phyloP scores from a whole-genome alignment of 208 protist genomes.

The Leishmania turanica region DNA sequence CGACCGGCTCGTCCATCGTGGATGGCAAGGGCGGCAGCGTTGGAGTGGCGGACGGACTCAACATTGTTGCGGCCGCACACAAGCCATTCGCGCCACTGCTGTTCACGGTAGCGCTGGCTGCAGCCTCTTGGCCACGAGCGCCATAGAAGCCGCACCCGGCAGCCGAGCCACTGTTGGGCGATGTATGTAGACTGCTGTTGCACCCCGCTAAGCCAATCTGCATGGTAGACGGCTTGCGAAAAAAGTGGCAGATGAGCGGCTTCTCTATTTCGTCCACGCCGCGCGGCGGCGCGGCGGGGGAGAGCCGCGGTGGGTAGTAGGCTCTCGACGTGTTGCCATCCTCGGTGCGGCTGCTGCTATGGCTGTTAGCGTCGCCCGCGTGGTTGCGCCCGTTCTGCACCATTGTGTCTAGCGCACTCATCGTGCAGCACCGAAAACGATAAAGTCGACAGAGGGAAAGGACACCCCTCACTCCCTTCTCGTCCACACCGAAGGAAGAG shows the following conservation, averaged over 20 bases:
- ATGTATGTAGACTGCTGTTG: not conserved
- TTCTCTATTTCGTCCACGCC: conserved; percentile 19
- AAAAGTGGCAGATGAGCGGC: conserved; percentile 36
- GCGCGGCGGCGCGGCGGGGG: not conserved
- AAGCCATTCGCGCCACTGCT: conserved; percentile 3
- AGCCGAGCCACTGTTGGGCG: not conserved
- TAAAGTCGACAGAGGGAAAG: not conserved
- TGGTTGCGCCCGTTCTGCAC: not conserved
- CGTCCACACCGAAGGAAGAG: not conserved
- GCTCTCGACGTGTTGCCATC: not conserved
- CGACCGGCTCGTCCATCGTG: conserved; percentile 21
- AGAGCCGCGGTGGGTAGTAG: not conserved
- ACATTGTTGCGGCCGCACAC: not conserved
- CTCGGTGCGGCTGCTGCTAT: conserved; percentile 1
- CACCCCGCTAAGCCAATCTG: not conserved
- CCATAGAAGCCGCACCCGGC: not conserved
- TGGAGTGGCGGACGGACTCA: not conserved
- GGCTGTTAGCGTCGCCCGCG: not conserved
- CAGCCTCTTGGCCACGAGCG: not conserved
- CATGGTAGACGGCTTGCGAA: conserved; percentile 4
- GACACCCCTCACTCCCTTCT: not conserved
- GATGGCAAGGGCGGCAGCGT: conserved; percentile 8
- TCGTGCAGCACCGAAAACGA: not conserved
- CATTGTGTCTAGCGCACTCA: not conserved
- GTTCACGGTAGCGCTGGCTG: not conserved